Evolutionary conservation across 306 rosid genomes (phyloP).

Genomic region (Purshia tridentata): DNA sequence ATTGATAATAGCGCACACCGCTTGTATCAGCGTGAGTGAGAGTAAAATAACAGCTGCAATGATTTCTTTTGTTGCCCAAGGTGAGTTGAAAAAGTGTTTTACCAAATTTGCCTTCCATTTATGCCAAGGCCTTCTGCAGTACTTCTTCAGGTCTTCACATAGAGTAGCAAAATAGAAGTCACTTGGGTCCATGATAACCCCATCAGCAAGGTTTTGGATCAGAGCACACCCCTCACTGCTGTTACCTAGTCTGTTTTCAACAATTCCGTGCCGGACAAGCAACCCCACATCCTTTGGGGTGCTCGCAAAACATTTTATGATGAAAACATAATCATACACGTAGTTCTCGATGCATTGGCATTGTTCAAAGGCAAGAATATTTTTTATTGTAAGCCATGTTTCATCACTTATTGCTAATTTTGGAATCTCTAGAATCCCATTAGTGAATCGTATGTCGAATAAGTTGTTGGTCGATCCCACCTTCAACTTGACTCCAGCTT

Average conservation of each 20-base stretch:
- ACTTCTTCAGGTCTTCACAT: constrained; percentile 18
- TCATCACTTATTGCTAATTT: neutral
- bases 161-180: constrained; percentile 14
- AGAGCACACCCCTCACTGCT: neutral
- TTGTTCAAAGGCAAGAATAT: constrained; percentile 34
- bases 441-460: constrained; percentile 20
- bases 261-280: constrained; percentile 21
- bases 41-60: constrained; percentile 18
- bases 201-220: constrained; percentile 11
- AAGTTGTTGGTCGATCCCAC: constrained; percentile 17
- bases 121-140: constrained; percentile 17
- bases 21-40: constrained; percentile 21
- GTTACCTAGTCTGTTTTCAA: constrained; percentile 16
- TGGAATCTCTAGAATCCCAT: constrained; percentile 36
- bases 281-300: constrained; percentile 12
- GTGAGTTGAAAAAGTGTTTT: constrained; percentile 22
- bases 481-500: constrained; percentile 33
- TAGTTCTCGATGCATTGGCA: constrained; percentile 8
- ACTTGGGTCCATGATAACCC: neutral
- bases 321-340: constrained; percentile 15
- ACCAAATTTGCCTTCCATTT: constrained; percentile 28
- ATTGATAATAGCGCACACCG: constrained; percentile 2
- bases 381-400: constrained; percentile 3
- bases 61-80: constrained; percentile 28
- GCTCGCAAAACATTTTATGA: constrained; percentile 24